These are phyloP conservation scores for Serendipita indica DNA, from an alignment of 768 basidiomycete genomes.

Conservation along the genomic window DNA sequence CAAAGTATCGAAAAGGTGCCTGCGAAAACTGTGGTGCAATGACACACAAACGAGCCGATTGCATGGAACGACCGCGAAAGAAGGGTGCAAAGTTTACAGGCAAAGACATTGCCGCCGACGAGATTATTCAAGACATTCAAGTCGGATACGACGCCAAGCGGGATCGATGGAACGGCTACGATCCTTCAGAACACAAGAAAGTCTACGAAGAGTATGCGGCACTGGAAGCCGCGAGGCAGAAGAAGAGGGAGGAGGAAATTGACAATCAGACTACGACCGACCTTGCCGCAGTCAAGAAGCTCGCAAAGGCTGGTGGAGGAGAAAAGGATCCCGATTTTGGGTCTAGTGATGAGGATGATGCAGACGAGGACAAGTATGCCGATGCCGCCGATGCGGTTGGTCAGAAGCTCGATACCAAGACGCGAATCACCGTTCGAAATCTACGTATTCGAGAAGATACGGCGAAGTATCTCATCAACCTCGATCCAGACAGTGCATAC, in stretches of 20 bases:
- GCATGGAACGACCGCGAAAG: conserved; percentile 90
- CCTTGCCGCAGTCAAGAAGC: conserved; percentile 77
- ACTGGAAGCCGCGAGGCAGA: conserved; percentile 78
- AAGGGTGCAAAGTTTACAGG: conserved; percentile 89
- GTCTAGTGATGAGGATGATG: conserved; percentile 89
- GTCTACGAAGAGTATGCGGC: conserved; percentile 93
- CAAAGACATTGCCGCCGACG: conserved; percentile 81
- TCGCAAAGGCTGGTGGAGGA: conserved; percentile 59
- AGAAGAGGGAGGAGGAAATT: conserved; percentile 88
- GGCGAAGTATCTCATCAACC: conserved; percentile 93
- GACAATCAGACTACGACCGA: conserved; percentile 94
- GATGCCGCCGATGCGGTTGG: conserved; percentile 96
- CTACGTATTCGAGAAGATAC: conserved; percentile 98
- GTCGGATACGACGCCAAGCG: conserved; percentile 83
- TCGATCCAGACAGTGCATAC: conserved; percentile 91
- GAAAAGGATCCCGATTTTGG: conserved; percentile 85
- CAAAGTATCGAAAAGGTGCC: conserved; percentile 94
- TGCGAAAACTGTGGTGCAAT: conserved; percentile 99
- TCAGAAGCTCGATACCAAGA: conserved; percentile 96
- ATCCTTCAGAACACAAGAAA: conserved; percentile 67
- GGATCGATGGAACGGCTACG: conserved; percentile 98
- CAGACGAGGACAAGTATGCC: conserved; percentile 95
- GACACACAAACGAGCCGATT: conserved; percentile 83
- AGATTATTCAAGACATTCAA: conserved; percentile 67
- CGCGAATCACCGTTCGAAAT: conserved; percentile 94